Conservation (phyloP, 2,329 filamentous ascomycete species). For the Calonectria pseudoreteaudii region DNA sequence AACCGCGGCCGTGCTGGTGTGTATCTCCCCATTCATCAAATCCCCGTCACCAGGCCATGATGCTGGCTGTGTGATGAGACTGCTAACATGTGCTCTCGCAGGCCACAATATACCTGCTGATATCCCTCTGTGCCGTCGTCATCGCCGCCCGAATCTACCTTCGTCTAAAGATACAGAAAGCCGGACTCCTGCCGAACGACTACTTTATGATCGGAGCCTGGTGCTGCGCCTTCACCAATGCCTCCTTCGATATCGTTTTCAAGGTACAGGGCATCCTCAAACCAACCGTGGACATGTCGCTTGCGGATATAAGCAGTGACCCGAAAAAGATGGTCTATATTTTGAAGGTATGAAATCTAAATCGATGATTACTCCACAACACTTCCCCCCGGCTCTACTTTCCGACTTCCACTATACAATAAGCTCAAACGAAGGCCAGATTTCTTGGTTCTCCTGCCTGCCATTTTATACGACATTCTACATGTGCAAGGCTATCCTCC, state of each 20-base stretch:
- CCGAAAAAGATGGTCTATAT: not conserved
- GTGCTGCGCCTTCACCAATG: conserved; percentile 3
- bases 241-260: not conserved
- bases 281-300: not conserved
- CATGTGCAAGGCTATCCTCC: not conserved
- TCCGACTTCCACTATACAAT: not conserved
- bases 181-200: not conserved
- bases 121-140: not conserved
- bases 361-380: rapidly evolving
- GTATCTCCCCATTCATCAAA: not conserved
- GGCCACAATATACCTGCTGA: not conserved
- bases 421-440: not conserved
- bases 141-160: not conserved
- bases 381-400: too few relatives aligned
- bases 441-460: not conserved
- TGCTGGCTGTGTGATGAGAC: too few relatives aligned
- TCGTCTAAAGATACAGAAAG: not conserved
- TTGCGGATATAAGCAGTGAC: not conserved
- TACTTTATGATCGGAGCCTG: not conserved
- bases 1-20: not conserved
- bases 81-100: not conserved
- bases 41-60: not conserved
- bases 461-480: not conserved
- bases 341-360: not conserved
- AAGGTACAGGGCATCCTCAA: not conserved